Conservation (phyloP, 139 green algal species). For the Coelastrella sp. region DNA sequence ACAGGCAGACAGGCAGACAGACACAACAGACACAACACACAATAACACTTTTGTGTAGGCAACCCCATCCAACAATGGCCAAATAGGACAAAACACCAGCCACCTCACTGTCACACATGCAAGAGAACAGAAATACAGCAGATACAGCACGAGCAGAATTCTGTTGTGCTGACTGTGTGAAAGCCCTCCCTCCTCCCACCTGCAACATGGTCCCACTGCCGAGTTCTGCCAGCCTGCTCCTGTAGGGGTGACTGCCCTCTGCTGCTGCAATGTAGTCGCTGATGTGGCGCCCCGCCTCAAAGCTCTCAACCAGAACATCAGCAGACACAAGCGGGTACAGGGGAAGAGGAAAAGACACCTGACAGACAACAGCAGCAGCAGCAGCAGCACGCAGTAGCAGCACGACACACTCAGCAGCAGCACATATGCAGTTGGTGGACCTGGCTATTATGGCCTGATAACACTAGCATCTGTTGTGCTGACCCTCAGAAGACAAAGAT, state of each 20-base stretch:
- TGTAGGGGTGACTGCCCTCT: constrained; percentile 64
- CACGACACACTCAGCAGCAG: constrained; percentile 34
- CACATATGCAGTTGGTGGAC: no score
- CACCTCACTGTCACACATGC: background rate
- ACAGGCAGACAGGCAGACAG: constrained; percentile 10
- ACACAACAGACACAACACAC: constrained; percentile 64
- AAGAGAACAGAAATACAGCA: background rate
- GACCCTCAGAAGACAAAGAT: background rate
- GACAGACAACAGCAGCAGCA: background rate
- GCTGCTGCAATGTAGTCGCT: constrained; percentile 61
- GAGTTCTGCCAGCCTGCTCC: constrained; percentile 78
- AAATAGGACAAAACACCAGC: background rate
- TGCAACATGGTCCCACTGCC: constrained; percentile 89
- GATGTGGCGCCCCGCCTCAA: constrained; percentile 80
- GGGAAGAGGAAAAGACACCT: constrained; percentile 90
- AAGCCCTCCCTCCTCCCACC: constrained; percentile 52
- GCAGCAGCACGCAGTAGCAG: constrained; percentile 30
- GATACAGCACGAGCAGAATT: background rate
- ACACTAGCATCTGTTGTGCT: background rate
- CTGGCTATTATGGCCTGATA: background rate
- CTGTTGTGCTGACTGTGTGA: background rate
- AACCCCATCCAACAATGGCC: background rate
- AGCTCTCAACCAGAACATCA: constrained; percentile 96
- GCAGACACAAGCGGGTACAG: constrained; percentile 91
- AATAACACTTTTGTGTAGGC: background rate